A percentile compares a stretch with the other conserved stretches of the same genome.
These are phyloP conservation scores for Neofusicoccum umdonicola DNA, from an alignment of 2,329 filamentous ascomycete genomes.

Conservation along the genomic window DNA sequence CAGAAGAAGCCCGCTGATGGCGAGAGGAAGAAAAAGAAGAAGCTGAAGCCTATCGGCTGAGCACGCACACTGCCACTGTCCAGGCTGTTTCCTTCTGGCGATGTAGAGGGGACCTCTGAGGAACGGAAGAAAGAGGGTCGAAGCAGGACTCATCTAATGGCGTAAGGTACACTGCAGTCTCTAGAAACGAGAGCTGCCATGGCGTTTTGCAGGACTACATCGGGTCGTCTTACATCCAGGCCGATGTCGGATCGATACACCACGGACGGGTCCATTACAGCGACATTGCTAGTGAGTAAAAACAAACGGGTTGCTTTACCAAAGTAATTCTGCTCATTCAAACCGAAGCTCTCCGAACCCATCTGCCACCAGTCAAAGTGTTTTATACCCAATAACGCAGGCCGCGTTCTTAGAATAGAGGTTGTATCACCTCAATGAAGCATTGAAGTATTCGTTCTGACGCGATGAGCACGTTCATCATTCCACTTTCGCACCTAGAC, in stretches of 20 bases:
- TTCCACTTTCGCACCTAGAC: neutral
- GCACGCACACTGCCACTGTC: constrained; percentile 7
- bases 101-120: neutral
- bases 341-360: neutral
- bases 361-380: constrained; percentile 1
- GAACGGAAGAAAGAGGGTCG: neutral
- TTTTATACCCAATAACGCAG: neutral
- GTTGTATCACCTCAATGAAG: neutral
- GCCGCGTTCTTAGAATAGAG: neutral
- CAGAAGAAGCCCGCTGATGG: constrained; percentile 47
- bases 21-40: constrained; percentile 51
- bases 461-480: neutral
- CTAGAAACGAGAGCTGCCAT: neutral
- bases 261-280: neutral
- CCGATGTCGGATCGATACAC: neutral
- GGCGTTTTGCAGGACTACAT: constrained; percentile 10
- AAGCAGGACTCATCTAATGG: neutral
- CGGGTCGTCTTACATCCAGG: neutral
- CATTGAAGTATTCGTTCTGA: neutral
- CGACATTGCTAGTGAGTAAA: constrained; percentile 15
- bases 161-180: constrained; percentile 7
- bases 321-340: constrained; percentile 16
- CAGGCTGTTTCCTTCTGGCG: neutral
- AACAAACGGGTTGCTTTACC: neutral
- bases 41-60: constrained; percentile 54